Evolutionary conservation across 2,329 filamentous ascomycete species (phyloP).

Genomic region (Podosphaera aphanis): DNA sequence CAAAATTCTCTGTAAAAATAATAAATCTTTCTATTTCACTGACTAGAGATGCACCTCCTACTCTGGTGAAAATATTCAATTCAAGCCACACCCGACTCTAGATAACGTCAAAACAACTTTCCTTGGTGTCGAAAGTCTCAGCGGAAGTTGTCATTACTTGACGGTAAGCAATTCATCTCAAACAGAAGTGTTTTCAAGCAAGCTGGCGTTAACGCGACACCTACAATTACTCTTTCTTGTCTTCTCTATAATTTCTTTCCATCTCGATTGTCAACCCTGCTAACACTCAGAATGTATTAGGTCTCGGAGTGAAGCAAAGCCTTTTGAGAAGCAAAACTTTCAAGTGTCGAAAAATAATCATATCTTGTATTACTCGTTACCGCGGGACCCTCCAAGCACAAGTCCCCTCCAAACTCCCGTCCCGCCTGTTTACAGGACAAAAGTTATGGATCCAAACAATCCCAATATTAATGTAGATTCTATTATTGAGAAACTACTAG

Average conservation of each 20-base stretch:
- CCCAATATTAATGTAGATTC: slow-evolving; percentile 96
- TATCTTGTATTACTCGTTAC: slow-evolving; percentile 3
- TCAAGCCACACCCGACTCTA: slow-evolving; percentile 47
- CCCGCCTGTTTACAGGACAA: slow-evolving; percentile 15
- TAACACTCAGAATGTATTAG: slow-evolving; percentile 10
- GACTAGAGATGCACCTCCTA: no score
- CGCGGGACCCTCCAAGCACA: slow-evolving; percentile 12
- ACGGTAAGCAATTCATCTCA: slow-evolving; percentile 10
- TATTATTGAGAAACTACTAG: slow-evolving; percentile 93
- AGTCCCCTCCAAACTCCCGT: no score
- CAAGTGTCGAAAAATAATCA: background rate
- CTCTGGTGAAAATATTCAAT: no score
- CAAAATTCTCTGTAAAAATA: no score
- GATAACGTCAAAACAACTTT: slow-evolving; percentile 33
- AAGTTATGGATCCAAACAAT: slow-evolving; percentile 46
- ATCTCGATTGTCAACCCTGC: slow-evolving; percentile 6
- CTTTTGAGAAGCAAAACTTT: slow-evolving; percentile 13
- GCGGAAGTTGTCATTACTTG: slow-evolving; percentile 15
- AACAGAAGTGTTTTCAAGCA: background rate
- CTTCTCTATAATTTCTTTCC: slow-evolving; percentile 2
- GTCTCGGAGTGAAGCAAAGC: slow-evolving; percentile 15
- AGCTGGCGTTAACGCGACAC: background rate
- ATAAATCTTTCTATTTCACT: no score
- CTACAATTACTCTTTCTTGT: slow-evolving; percentile 1
- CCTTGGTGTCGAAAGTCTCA: slow-evolving; percentile 14